Evolutionary conservation across 306 rosid genomes (phyloP), one percentile per base, ranked within the genome.

Genomic region (Senna siamea): DNA sequence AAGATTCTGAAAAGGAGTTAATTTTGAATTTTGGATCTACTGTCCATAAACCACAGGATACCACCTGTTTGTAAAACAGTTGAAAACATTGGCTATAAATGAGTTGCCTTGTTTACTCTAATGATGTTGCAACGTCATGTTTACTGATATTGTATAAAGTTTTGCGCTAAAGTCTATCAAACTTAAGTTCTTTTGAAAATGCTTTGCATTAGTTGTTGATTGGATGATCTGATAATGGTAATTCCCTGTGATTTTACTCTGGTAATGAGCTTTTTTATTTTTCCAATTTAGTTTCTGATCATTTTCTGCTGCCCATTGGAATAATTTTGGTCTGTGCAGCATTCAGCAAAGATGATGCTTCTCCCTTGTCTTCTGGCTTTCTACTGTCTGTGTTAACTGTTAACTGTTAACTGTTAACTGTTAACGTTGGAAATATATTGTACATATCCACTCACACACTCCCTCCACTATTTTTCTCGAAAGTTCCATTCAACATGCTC

Each of bases 261-360:
- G n/a, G n/a, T n/a, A n/a, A n/a, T n/a, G n/a, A n/a, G n/a, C n/a
- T n/a, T n/a, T n/a, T n/a, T n/a, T n/a, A n/a, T n/a, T n/a, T n/a
- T n/a, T n/a, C n/a, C n/a, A n/a, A n/a, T n/a, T n/a, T n/a, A n/a
- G n/a, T 69, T 52, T 43, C 8, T 43, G 35, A 47, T 8, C 1
- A 46, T 13, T 66, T 75, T 47, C 59, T 58, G 13, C 50, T 46
- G 65, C 52, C 41, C 41, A 34, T 69, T 54, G 55, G 44, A 23
- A 23, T 51, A 50, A 59, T 53, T 70, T 67, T 59, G 64, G 37
- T 23, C 5, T 63, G 46, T 35, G n/a, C 50, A 4, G 1, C 68
- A 37, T 76, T 73, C 28, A 7, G 32, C 66, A 55, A 10, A 28
- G 73, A 44, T 76, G 79, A 48, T 35, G 38, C 48, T 57, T 41